phyloP scores from a whole-genome alignment of 768 basidiomycete species.

The Panaeolus papilionaceus region DNA sequence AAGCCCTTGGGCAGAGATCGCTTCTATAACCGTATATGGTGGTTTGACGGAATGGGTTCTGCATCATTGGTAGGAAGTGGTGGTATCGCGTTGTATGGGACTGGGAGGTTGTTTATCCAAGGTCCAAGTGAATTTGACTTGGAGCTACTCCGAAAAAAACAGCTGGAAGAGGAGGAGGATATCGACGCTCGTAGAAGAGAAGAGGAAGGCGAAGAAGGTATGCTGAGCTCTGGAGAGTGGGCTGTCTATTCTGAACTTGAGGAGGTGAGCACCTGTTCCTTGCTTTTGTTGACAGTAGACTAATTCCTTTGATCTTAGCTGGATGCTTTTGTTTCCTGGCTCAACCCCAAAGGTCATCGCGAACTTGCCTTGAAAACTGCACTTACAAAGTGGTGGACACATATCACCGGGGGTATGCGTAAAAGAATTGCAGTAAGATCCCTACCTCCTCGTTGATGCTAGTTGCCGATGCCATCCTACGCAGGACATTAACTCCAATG shows the following conservation, averaged over 20 bases:
- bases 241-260: slow-evolving; percentile 88
- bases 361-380: slow-evolving; percentile 81
- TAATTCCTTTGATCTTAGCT: slow-evolving; percentile 53
- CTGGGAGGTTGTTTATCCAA: slow-evolving; percentile 91
- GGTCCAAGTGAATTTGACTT: slow-evolving; percentile 86
- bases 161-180: slow-evolving; percentile 58
- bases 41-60: slow-evolving; percentile 96
- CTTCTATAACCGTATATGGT: slow-evolving; percentile 96
- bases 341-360: slow-evolving; percentile 90
- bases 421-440: slow-evolving; percentile 68
- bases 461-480: slow-evolving; percentile 24
- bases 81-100: slow-evolving; percentile 82
- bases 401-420: slow-evolving; percentile 80
- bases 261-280: slow-evolving; percentile 62
- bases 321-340: slow-evolving; percentile 84
- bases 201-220: slow-evolving; percentile 83
- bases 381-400: slow-evolving; percentile 84
- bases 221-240: slow-evolving; percentile 84
- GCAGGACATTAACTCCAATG: slow-evolving; percentile 73
- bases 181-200: slow-evolving; percentile 66
- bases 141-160: slow-evolving; percentile 68
- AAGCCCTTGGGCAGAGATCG: slow-evolving; percentile 92
- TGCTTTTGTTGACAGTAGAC: slow-evolving; percentile 2
- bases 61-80: slow-evolving; percentile 80
- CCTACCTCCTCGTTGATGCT: slow-evolving; percentile 17